Evolutionary conservation across 139 green algal genomes (phyloP).

Genomic region (Yamagishiella unicocca): DNA sequence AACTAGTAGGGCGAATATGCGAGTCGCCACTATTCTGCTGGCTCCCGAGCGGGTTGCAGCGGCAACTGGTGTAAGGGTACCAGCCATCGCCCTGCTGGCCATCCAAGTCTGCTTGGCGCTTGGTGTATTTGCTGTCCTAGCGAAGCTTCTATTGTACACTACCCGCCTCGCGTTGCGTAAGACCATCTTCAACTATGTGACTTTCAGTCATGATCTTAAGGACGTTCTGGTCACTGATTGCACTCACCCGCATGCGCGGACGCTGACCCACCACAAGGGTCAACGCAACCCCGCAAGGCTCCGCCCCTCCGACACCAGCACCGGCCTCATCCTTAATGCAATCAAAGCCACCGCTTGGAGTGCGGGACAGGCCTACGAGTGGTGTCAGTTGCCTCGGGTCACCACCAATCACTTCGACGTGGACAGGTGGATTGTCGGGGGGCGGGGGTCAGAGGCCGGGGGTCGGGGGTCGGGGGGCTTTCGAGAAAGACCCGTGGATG

Average conservation of each 20-base stretch:
- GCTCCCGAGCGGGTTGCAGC: background rate
- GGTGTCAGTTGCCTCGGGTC: constrained; percentile 47
- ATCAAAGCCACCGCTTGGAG: constrained; percentile 24
- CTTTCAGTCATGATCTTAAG: constrained; percentile 11
- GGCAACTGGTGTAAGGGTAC: background rate
- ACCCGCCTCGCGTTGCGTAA: background rate
- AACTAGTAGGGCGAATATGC: too few species aligned
- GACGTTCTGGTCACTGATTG: constrained; percentile 64
- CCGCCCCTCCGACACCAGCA: constrained; percentile 60
- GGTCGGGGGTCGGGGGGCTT: too few species aligned
- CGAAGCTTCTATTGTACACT: background rate
- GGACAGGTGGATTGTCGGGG: constrained; percentile 60
- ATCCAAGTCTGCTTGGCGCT: background rate
- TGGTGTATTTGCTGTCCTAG: background rate
- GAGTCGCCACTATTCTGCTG: background rate
- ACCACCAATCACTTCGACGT: constrained; percentile 83
- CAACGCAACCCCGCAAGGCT: constrained; percentile 66
- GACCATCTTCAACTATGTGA: constrained; percentile 40
- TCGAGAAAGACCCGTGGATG: too few species aligned
- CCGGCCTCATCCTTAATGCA: constrained; percentile 72
- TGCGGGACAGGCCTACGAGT: constrained; percentile 6
- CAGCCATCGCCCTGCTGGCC: background rate
- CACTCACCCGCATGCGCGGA: constrained; percentile 65
- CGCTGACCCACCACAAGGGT: constrained; percentile 77
- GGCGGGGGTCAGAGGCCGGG: too few species aligned